Evolutionary conservation across 257 asterid genomes (phyloP), one percentile per base, ranked within the genome.

Genomic region (Gentiana dahurica): DNA sequence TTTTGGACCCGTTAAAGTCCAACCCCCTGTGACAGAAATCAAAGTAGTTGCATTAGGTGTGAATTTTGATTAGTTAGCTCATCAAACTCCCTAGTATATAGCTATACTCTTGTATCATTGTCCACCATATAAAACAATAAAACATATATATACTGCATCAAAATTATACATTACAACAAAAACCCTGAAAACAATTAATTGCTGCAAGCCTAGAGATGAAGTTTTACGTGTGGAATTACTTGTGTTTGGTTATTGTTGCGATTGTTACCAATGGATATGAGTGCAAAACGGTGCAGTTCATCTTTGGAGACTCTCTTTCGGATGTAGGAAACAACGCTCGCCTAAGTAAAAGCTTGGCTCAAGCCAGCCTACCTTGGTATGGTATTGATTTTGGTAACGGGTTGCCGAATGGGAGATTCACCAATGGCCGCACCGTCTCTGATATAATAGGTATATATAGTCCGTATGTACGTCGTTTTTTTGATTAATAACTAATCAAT

Each of bases 371-470:
- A 13, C 95, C 97, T 0, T 89, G 90, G 90, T 86, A 89, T 24
- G 97, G 97, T 32, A 87, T 89, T 51, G 95, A 86, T 69, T 80
- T 75, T 47, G 90, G 79, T 11, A 72, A 36, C 9, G 97, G 95
- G 33, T 55, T 86, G 90, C 97, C 95, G 45, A 89, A 86, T 68
- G 97, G 97, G 3, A 75, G 97, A 68, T 89, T 76, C 71, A 60
- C 93, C 6, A 86, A 89, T 71, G 97, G 97, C 41, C 80, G 94
- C 4, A 89, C 97, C 0, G 97, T 89, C 4, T 94, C 95, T 12
- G 97, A 89, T 71, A 86, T 89, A 12, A 81, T 86, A 76, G 92
- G 96, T 88, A 75, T 24, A 24, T 88, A 75, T 24, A 24, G 24
- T 24, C 24, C 24, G 24, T 24, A 24, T 24, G 24, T 24, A 24